Evolutionary conservation across 306 rosid species (phyloP).

Genomic region (Abrus pulchellus): DNA sequence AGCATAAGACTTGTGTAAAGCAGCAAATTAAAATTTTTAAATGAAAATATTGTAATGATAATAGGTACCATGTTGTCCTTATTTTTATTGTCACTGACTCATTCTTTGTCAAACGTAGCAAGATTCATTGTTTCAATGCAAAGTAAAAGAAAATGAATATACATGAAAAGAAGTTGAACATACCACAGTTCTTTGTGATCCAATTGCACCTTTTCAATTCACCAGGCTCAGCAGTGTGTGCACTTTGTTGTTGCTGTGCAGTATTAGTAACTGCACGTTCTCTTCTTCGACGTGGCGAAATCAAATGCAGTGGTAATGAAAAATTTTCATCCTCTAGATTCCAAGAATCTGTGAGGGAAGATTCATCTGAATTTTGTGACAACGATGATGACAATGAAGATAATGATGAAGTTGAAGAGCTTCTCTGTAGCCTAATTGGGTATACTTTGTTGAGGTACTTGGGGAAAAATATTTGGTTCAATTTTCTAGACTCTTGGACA

Average conservation of each 20-base stretch:
- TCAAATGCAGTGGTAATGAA: conserved; percentile 67
- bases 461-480: conserved; percentile 59
- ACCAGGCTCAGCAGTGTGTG: conserved; percentile 44
- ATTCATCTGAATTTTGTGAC: conserved; percentile 85
- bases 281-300: conserved; percentile 61
- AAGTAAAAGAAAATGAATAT: background rate
- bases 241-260: conserved; percentile 41
- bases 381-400: conserved; percentile 66
- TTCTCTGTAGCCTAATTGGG: conserved; percentile 82
- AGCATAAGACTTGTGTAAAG: background rate
- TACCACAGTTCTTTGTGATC: conserved; percentile 89
- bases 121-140: background rate
- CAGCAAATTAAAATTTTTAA: background rate
- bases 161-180: conserved; percentile 27
- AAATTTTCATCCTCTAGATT: conserved; percentile 67
- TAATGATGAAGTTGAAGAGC: conserved; percentile 73
- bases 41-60: background rate
- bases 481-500: conserved; percentile 61
- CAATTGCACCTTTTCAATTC: conserved; percentile 88
- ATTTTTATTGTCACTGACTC: background rate
- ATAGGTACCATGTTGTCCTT: background rate
- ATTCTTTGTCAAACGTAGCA: background rate
- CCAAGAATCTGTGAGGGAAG: conserved; percentile 65
- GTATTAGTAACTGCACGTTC: conserved; percentile 50
- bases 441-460: conserved; percentile 78